Conservation (phyloP, 2,329 filamentous ascomycete genomes). For the Neofusicoccum parvum region DNA sequence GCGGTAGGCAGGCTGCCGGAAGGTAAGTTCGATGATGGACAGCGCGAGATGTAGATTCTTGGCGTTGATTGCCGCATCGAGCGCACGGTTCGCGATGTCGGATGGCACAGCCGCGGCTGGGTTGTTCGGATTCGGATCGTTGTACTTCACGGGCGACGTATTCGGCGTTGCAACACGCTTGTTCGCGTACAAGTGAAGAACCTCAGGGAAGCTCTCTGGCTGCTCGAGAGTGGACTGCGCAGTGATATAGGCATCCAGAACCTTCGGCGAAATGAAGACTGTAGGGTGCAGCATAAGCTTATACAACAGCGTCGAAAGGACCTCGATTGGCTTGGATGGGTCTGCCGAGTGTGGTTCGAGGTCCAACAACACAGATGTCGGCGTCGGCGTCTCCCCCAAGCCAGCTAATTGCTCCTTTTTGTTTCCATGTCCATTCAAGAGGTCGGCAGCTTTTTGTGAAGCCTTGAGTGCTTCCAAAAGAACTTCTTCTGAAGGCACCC, state of each 20-base stretch:
- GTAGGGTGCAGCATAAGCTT: conserved; percentile 71
- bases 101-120: conserved; percentile 63
- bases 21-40: conserved; percentile 71
- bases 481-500: conserved; percentile 13
- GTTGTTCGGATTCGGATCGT: conserved; percentile 64
- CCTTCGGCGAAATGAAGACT: conserved; percentile 75
- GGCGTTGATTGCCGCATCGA: conserved; percentile 77
- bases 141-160: conserved; percentile 51
- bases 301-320: conserved; percentile 62
- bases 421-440: not conserved
- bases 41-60: conserved; percentile 79
- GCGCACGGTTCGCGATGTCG: conserved; percentile 70
- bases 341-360: not conserved
- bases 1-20: conserved; percentile 66
- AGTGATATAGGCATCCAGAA: conserved; percentile 74
- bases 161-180: conserved; percentile 72
- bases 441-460: not conserved
- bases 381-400: not conserved
- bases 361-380: conserved; percentile 4
- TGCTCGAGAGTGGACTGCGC: conserved; percentile 73
- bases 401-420: not conserved
- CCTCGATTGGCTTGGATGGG: conserved; percentile 30
- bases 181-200: conserved; percentile 79
- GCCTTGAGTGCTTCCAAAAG: conserved; percentile 9
- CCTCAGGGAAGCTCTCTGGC: conserved; percentile 75